These are phyloP conservation scores for Tinospora cordifolia DNA, from an alignment of 164 flowering plant genomes.

Conservation along the genomic window DNA sequence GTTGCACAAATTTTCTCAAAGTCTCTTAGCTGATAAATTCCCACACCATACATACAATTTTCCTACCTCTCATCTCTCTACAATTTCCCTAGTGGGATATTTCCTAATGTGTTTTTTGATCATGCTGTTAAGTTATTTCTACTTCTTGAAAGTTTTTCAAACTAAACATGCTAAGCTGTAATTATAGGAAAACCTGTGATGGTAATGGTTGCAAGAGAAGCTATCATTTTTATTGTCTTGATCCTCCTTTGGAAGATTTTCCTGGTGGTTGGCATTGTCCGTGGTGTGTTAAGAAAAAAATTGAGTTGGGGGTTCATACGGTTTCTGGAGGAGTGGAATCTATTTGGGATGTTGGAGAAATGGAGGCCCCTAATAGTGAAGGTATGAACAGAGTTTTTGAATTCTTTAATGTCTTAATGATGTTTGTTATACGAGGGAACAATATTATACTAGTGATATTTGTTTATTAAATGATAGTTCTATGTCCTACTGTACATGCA, in stretches of 20 bases:
- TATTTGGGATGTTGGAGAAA: constrained; percentile 54
- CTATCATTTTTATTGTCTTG: constrained; percentile 48
- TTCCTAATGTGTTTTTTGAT: too few relatives aligned
- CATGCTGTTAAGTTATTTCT: neutral
- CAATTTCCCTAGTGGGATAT: too few relatives aligned
- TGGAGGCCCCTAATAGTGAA: constrained; percentile 28
- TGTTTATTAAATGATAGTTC: too few relatives aligned
- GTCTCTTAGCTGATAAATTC: too few relatives aligned
- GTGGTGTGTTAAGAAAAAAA: constrained; percentile 44
- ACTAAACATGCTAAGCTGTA: neutral
- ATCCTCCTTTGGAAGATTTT: constrained; percentile 35
- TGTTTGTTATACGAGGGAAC: neutral
- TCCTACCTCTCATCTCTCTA: neutral
- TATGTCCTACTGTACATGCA: too few relatives aligned
- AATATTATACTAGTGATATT: neutral
- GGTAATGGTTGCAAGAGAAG: constrained; percentile 48
- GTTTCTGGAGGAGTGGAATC: constrained; percentile 59
- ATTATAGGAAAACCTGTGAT: constrained; percentile 24
- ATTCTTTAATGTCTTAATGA: neutral
- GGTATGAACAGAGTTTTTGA: constrained; percentile 24
- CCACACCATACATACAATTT: too few relatives aligned
- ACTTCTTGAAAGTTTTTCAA: neutral
- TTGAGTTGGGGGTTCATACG: constrained; percentile 42
- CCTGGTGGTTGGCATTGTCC: constrained; percentile 47
- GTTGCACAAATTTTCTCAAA: too few relatives aligned